Conservation (phyloP, 441 rosid species). For the Breynia disticha region DNA sequence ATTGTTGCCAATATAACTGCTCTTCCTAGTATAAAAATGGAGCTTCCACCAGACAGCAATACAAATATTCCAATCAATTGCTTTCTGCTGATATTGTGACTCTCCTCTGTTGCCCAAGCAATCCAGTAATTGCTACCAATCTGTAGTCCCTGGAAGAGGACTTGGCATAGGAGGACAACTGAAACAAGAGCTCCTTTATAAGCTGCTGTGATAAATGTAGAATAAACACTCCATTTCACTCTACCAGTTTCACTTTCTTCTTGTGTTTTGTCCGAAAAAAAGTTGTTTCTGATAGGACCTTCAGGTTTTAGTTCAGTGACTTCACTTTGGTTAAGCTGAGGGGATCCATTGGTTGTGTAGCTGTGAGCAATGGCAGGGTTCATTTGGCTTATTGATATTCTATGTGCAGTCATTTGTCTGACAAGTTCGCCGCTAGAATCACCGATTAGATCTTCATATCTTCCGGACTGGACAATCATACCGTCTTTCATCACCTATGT, state of each 20-base stretch:
- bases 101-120: slow-evolving; percentile 41
- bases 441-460: slow-evolving; percentile 36
- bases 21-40: slow-evolving; percentile 43
- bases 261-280: slow-evolving; percentile 13
- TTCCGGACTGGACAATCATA: slow-evolving; percentile 46
- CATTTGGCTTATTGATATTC: slow-evolving; percentile 43
- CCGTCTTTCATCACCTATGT: slow-evolving; percentile 56
- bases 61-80: slow-evolving; percentile 31
- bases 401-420: slow-evolving; percentile 43
- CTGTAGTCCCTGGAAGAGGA: slow-evolving; percentile 47
- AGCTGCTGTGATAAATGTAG: slow-evolving; percentile 40
- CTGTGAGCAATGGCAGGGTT: slow-evolving; percentile 21
- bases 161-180: slow-evolving; percentile 37
- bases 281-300: slow-evolving; percentile 11
- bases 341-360: slow-evolving; percentile 1
- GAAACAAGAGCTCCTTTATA: slow-evolving; percentile 63
- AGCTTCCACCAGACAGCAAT: slow-evolving; percentile 42
- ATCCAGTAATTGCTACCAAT: slow-evolving; percentile 45
- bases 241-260: slow-evolving; percentile 46
- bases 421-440: slow-evolving; percentile 41
- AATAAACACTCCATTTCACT: slow-evolving; percentile 60
- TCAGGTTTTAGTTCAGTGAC: slow-evolving; percentile 27
- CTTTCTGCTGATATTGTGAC: slow-evolving; percentile 15
- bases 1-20: slow-evolving; percentile 40
- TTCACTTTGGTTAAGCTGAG: slow-evolving; percentile 25